These are phyloP conservation scores for Vanrija sp. DNA, from an alignment of 1,284 basidiomycete species.

Conservation along the genomic window DNA sequence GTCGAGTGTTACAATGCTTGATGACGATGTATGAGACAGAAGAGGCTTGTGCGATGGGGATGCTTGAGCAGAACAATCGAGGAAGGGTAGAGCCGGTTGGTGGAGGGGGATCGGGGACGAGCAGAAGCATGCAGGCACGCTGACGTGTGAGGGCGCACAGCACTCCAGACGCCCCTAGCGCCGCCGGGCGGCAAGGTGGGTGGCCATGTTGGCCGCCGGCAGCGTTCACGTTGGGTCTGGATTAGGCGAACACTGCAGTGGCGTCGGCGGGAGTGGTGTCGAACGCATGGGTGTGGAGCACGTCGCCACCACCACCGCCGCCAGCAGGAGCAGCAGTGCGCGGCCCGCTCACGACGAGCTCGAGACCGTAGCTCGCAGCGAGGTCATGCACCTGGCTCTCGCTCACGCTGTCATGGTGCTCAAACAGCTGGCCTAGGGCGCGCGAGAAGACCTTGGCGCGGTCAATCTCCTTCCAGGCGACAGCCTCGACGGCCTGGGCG, in stretches of 20 bases:
- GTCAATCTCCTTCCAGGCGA: slow-evolving; percentile 39
- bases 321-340: too few relatives aligned
- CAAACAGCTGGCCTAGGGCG: slow-evolving; percentile 31
- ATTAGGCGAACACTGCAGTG: too few relatives aligned
- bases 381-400: slow-evolving; percentile 24
- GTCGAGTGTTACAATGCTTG: neutral
- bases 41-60: neutral
- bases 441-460: slow-evolving; percentile 35
- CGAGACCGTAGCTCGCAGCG: slow-evolving; percentile 18
- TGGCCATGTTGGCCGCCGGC: too few relatives aligned
- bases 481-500: slow-evolving; percentile 31
- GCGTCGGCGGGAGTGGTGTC: neutral
- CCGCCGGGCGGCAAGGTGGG: too few relatives aligned
- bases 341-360: neutral
- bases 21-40: neutral
- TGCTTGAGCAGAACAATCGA: too few relatives aligned
- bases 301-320: too few relatives aligned
- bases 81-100: too few relatives aligned
- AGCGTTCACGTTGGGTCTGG: too few relatives aligned
- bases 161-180: too few relatives aligned
- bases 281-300: neutral
- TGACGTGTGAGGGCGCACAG: too few relatives aligned
- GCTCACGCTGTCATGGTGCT: slow-evolving; percentile 10
- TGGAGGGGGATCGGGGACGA: too few relatives aligned
- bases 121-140: too few relatives aligned